A percentile compares a stretch with the other conserved stretches of the same genome.
These are phyloP conservation scores for Boletus sp. DNA, from an alignment of 1,284 basidiomycete genomes.

Conservation along the genomic window DNA sequence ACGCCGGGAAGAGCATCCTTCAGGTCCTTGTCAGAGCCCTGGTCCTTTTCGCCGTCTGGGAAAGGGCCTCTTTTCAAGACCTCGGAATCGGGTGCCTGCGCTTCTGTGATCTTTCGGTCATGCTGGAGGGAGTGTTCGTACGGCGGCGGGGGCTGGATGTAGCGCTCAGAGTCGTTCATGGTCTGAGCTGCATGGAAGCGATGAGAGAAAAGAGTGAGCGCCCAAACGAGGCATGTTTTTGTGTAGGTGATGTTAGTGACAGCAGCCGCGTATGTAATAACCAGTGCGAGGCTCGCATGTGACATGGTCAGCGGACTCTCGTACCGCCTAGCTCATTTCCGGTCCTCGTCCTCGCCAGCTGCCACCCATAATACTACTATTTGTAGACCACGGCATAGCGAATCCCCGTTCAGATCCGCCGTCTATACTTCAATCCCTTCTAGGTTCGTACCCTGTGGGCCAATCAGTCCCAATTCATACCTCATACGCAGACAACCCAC, in stretches of 20 bases:
- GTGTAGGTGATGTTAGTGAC: background rate
- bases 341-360: slow-evolving; percentile 1
- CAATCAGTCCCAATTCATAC: slow-evolving; percentile 5
- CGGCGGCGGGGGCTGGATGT: slow-evolving; percentile 45
- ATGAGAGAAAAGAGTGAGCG: background rate
- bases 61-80: slow-evolving; percentile 22
- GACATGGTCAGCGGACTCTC: background rate
- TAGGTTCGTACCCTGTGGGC: slow-evolving; percentile 72
- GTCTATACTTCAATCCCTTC: slow-evolving; percentile 77
- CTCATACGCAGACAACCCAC: slow-evolving; percentile 47
- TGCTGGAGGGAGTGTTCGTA: slow-evolving; percentile 58
- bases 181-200: slow-evolving; percentile 12
- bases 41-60: slow-evolving; percentile 32
- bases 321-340: slow-evolving; percentile 17
- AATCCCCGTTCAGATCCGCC: slow-evolving; percentile 17
- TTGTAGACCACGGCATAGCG: slow-evolving; percentile 1
- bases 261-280: slow-evolving; percentile 4
- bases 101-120: slow-evolving; percentile 55
- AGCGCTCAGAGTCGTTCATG: slow-evolving; percentile 34
- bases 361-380: slow-evolving; percentile 8
- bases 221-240: slow-evolving; percentile 20
- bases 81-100: slow-evolving; percentile 39
- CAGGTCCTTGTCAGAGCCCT: slow-evolving; percentile 10
- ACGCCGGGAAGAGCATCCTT: slow-evolving; percentile 5
- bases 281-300: background rate